Percentiles rank a stretch among this genome's conserved stretches.
Evolutionary conservation across 805 yeast genomes (phyloP).

Genomic region (Monosporozyma servazzii): DNA sequence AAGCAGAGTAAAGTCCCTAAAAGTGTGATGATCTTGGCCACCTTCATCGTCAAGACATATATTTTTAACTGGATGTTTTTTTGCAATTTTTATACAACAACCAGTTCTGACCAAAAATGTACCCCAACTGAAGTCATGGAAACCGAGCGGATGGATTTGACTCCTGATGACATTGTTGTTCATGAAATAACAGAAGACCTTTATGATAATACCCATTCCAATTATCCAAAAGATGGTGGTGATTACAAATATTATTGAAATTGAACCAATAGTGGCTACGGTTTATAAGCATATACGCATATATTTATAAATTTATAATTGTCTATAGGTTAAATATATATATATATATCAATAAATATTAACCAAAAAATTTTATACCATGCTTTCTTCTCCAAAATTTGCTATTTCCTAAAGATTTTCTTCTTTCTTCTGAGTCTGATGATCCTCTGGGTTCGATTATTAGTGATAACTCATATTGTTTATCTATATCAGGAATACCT

Average conservation of each 20-base stretch:
- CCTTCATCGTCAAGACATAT: neutral
- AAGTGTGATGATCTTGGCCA: neutral
- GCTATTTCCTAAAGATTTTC: neutral
- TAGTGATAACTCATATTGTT: constrained; percentile 67
- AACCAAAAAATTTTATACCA: constrained; percentile 3
- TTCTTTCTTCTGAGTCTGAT: neutral
- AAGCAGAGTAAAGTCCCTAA: neutral
- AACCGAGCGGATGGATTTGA: neutral
- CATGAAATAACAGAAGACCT: neutral
- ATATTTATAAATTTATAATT: neutral
- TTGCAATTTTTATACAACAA: neutral
- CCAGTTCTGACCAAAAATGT: neutral
- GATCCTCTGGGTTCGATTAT: constrained; percentile 53
- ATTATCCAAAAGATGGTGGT: neutral
- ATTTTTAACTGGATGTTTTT: neutral
- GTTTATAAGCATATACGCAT: neutral
- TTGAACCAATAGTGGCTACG: neutral
- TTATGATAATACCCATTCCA: neutral
- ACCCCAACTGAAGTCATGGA: neutral
- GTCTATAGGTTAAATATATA: neutral
- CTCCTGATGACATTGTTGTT: neutral
- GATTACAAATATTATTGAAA: neutral
- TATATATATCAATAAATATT: neutral
- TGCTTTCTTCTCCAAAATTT: constrained; percentile 3
- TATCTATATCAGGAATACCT: constrained; percentile 59